phyloP scores from a whole-genome alignment of 805 yeast species.

The Torulaspora quercuum region DNA sequence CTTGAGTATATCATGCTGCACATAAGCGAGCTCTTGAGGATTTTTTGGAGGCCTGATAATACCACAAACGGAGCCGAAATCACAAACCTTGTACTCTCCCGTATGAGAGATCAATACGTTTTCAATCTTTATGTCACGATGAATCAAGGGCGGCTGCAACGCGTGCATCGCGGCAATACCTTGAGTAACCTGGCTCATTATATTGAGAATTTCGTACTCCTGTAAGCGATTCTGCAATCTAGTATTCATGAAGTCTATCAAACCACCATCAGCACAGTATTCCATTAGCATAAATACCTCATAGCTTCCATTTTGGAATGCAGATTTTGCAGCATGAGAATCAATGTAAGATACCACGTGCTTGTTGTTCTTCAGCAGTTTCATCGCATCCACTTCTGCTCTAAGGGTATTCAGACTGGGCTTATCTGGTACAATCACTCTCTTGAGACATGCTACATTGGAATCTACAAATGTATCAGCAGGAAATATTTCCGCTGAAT shows the following conservation, averaged over 20 bases:
- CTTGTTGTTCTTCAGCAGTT: slow-evolving; percentile 70
- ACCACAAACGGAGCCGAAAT: slow-evolving; percentile 76
- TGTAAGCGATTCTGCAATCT: slow-evolving; percentile 61
- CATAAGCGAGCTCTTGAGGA: slow-evolving; percentile 53
- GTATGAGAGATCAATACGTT: slow-evolving; percentile 63
- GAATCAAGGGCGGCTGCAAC: slow-evolving; percentile 64
- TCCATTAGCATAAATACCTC: slow-evolving; percentile 82
- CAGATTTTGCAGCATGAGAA: slow-evolving; percentile 83
- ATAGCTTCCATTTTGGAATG: slow-evolving; percentile 50
- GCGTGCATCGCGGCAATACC: slow-evolving; percentile 81
- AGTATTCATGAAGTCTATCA: slow-evolving; percentile 77
- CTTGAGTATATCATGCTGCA: slow-evolving; percentile 67
- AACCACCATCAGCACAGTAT: slow-evolving; percentile 67
- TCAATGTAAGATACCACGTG: slow-evolving; percentile 89
- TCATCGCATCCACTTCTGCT: slow-evolving; percentile 98
- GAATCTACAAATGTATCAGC: slow-evolving; percentile 48
- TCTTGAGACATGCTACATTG: slow-evolving; percentile 73
- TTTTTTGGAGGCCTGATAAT: slow-evolving; percentile 59
- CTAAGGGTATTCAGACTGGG: slow-evolving; percentile 73
- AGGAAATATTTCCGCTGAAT: slow-evolving; percentile 68
- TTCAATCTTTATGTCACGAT: slow-evolving; percentile 79
- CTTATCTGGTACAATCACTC: slow-evolving; percentile 94
- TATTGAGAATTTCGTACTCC: slow-evolving; percentile 63
- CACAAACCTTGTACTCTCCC: slow-evolving; percentile 67
- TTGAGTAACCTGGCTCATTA: slow-evolving; percentile 64